Conservation (phyloP, 805 yeast genomes). For the Pichia pseudocactophila region DNA sequence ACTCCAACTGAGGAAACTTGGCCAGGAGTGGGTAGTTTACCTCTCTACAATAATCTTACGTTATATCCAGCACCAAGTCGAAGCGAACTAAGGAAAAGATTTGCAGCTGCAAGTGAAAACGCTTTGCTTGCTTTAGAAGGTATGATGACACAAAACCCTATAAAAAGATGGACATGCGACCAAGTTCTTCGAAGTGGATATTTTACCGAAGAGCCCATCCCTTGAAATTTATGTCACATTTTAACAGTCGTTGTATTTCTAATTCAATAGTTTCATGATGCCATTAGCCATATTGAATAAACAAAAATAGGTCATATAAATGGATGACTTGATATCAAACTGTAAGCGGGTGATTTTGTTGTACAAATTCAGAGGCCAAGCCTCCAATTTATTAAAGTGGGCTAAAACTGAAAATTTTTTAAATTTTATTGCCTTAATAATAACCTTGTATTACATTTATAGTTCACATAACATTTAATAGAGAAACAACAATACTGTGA, state of each 20-base stretch:
- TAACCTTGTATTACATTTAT: too few relatives aligned
- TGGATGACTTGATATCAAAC: too few relatives aligned
- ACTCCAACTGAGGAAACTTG: slow-evolving; percentile 89
- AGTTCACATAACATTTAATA: too few relatives aligned
- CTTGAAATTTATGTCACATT: slow-evolving; percentile 24
- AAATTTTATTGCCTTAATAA: too few relatives aligned
- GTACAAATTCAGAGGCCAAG: too few relatives aligned
- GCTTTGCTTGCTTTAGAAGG: slow-evolving; percentile 70
- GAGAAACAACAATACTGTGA: not conserved
- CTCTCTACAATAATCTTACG: slow-evolving; percentile 63
- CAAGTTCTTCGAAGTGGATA: slow-evolving; percentile 57
- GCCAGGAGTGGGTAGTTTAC: slow-evolving; percentile 81
- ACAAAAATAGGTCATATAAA: too few relatives aligned
- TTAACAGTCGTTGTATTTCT: too few relatives aligned
- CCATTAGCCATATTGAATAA: too few relatives aligned
- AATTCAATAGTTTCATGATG: too few relatives aligned
- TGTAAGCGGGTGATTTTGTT: too few relatives aligned
- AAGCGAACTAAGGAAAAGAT: slow-evolving; percentile 70
- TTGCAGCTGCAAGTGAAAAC: slow-evolving; percentile 81
- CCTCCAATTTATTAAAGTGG: too few relatives aligned
- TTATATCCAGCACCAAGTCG: slow-evolving; percentile 79
- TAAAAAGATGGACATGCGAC: slow-evolving; percentile 56
- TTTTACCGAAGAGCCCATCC: slow-evolving; percentile 65
- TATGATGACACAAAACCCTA: slow-evolving; percentile 72
- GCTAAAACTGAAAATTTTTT: too few relatives aligned